Evolutionary conservation across 768 basidiomycete species (phyloP).

Genomic region (Termitomyces sp.): DNA sequence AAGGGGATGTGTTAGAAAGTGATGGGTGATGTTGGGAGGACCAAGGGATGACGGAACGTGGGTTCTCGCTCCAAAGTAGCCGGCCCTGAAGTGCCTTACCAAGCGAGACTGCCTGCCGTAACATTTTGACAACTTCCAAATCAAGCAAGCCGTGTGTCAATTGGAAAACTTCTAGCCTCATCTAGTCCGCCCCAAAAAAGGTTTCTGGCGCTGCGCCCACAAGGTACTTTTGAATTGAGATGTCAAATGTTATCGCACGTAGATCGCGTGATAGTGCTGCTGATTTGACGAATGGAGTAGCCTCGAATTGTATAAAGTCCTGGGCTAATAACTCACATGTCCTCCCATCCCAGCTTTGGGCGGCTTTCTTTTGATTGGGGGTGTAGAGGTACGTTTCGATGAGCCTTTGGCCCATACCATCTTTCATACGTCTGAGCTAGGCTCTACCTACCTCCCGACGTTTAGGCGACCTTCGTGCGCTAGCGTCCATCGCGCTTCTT

Average conservation of each 20-base stretch:
- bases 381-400: slow-evolving; percentile 6
- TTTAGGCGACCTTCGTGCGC: slow-evolving; percentile 49
- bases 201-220: background rate
- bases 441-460: slow-evolving; percentile 42
- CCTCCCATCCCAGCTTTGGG: background rate
- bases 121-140: background rate
- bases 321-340: background rate
- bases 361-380: slow-evolving; percentile 1
- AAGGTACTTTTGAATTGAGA: background rate
- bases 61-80: slow-evolving; percentile 7
- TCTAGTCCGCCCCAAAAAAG: background rate
- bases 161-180: background rate
- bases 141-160: background rate
- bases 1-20: slow-evolving; percentile 37
- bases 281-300: background rate
- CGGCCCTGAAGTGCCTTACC: slow-evolving; percentile 24
- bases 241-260: slow-evolving; percentile 18
- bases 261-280: slow-evolving; percentile 12
- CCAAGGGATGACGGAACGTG: slow-evolving; percentile 1
- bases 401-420: background rate
- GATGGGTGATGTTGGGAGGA: slow-evolving; percentile 26
- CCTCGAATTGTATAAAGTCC: background rate
- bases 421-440: slow-evolving; percentile 7
- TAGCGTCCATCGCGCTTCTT: slow-evolving; percentile 76
- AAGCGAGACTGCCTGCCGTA: too few species aligned